Conservation (phyloP, 2,329 filamentous ascomycete genomes). For the Fusarium udum region DNA sequence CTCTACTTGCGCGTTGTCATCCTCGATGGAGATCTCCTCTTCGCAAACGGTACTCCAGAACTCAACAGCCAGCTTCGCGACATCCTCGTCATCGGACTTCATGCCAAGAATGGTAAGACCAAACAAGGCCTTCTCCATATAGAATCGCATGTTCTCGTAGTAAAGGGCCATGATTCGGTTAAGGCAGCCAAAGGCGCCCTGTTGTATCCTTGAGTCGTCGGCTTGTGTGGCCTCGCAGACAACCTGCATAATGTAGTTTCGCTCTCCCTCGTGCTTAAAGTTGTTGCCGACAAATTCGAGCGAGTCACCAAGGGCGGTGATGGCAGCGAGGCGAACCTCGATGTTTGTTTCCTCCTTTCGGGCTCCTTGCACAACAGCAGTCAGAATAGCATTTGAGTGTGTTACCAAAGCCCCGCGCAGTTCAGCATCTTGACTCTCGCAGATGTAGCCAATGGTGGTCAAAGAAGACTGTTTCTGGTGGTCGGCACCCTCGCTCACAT, state of each 20-base stretch:
- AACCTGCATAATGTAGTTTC: constrained; percentile 99
- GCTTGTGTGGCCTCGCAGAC: constrained; percentile 99
- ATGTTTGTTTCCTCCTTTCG: constrained; percentile 93
- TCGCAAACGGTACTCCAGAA: constrained; percentile 99
- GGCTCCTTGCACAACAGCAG: constrained; percentile 95
- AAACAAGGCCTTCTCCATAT: constrained; percentile 99
- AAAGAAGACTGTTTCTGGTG: constrained; percentile 94
- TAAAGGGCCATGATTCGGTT: constrained; percentile 99
- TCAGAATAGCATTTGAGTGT: constrained; percentile 97
- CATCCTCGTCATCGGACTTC: constrained; percentile 98
- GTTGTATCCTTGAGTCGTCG: constrained; percentile 88
- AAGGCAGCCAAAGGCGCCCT: constrained; percentile 94
- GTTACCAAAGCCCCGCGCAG: constrained; percentile 81
- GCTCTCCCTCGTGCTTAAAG: constrained; percentile 98
- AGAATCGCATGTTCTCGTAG: constrained; percentile 99
- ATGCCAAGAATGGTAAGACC: constrained; percentile 97
- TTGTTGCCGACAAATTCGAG: constrained; percentile 98
- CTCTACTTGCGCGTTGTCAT: constrained; percentile 85
- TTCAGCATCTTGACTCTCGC: constrained; percentile 91
- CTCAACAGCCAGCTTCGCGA: constrained; percentile 96
- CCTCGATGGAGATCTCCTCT: constrained; percentile 97
- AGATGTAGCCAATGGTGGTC: constrained; percentile 97
- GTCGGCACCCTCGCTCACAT: constrained; percentile 86
- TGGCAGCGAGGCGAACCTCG: constrained; percentile 91
- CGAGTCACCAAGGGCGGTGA: constrained; percentile 93